Percentiles rank a stretch among this genome's conserved stretches.
Evolutionary conservation across 177 flowering plant genomes (phyloP).

Genomic region (Vitis hybrid): DNA sequence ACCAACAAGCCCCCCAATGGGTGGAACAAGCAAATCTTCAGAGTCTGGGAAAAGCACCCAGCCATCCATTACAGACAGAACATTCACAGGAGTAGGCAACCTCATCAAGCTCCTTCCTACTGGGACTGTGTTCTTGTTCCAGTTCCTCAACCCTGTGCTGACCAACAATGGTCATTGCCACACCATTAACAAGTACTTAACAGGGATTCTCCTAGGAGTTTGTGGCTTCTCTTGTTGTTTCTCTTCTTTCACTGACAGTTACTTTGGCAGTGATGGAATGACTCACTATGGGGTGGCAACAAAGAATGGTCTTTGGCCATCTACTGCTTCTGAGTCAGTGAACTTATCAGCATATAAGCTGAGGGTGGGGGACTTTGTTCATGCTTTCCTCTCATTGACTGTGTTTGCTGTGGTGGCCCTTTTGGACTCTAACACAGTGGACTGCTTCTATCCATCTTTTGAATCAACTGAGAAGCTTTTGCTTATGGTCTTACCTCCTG

Average conservation of each 20-base stretch:
- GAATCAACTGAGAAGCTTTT: slow-evolving; percentile 45
- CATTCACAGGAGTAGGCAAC: slow-evolving; percentile 57
- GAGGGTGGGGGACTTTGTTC: slow-evolving; percentile 71
- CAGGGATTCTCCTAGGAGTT: slow-evolving; percentile 39
- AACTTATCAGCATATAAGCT: slow-evolving; percentile 54
- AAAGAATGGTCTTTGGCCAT: slow-evolving; percentile 58
- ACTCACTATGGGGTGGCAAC: slow-evolving; percentile 70
- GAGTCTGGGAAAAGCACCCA: too few relatives aligned
- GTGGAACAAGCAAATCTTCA: not conserved
- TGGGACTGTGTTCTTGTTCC: slow-evolving; percentile 80
- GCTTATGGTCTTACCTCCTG: slow-evolving; percentile 66
- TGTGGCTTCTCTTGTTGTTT: slow-evolving; percentile 67
- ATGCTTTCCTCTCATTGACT: slow-evolving; percentile 47
- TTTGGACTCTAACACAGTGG: slow-evolving; percentile 59
- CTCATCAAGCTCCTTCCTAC: slow-evolving; percentile 83
- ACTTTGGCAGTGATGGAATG: slow-evolving; percentile 44
- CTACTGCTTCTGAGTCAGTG: slow-evolving; percentile 14
- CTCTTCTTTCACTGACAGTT: slow-evolving; percentile 79
- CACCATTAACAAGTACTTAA: slow-evolving; percentile 55
- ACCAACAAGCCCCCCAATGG: not conserved
- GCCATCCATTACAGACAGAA: slow-evolving; percentile 15
- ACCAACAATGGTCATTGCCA: slow-evolving; percentile 77
- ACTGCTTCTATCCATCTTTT: slow-evolving; percentile 68
- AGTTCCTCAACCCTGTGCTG: slow-evolving; percentile 74
- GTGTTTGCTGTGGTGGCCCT: slow-evolving; percentile 64